A percentile compares a stretch with the other conserved stretches of the same genome.
Evolutionary conservation across 768 basidiomycete genomes (phyloP).

Genomic region (Kwoniella sp.): DNA sequence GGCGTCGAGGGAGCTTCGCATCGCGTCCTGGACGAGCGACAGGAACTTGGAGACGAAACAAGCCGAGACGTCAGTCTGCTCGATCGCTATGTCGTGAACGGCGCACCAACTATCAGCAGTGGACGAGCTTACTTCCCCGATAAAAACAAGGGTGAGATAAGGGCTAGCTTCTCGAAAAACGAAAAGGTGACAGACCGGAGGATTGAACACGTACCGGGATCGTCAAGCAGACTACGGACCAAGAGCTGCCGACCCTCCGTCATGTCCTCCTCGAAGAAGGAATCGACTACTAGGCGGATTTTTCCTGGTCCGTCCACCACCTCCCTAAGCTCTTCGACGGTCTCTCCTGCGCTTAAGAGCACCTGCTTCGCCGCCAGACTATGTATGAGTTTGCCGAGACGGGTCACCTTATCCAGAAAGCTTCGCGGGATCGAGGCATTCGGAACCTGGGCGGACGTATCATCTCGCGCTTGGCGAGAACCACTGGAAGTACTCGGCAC

Average conservation of each 20-base stretch:
- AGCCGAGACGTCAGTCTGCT: no score
- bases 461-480: background rate
- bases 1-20: no score
- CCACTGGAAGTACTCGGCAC: background rate
- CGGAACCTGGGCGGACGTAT: background rate
- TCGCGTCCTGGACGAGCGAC: no score
- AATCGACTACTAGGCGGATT: background rate
- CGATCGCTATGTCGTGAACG: no score
- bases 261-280: background rate
- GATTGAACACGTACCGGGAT: no score
- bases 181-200: no score
- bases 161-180: no score
- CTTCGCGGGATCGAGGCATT: background rate
- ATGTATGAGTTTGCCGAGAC: background rate
- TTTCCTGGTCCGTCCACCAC: background rate
- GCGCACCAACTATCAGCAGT: no score
- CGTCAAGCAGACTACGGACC: background rate
- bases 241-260: background rate
- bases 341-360: background rate
- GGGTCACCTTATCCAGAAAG: background rate
- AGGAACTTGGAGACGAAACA: no score
- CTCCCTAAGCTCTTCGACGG: background rate
- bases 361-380: background rate
- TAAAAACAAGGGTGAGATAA: no score
- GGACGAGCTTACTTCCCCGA: no score